These are phyloP conservation scores for Nicotiana attenuata DNA, from an alignment of 257 asterid genomes.

Conservation along the genomic window DNA sequence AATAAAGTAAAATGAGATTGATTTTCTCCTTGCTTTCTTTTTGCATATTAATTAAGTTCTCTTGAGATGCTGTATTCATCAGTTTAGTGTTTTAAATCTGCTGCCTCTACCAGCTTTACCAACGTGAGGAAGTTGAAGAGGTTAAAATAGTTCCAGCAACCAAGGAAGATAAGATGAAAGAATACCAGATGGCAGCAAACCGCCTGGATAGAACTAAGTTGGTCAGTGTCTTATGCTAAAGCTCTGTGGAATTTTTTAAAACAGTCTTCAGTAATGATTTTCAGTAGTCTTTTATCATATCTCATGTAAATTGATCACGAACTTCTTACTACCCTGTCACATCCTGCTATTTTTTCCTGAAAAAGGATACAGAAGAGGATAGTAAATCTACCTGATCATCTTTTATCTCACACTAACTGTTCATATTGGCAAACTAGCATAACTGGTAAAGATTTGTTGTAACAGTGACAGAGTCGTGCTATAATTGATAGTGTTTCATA, in stretches of 20 bases:
- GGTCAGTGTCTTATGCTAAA: constrained; percentile 44
- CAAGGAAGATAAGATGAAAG: constrained; percentile 59
- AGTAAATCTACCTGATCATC: neutral
- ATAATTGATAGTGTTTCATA: neutral
- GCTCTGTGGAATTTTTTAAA: constrained; percentile 5
- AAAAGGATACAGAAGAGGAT: neutral
- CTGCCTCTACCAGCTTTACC: constrained; percentile 56
- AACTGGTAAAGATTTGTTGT: neutral
- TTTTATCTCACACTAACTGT: neutral
- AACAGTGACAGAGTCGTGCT: neutral
- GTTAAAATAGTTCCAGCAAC: constrained; percentile 62
- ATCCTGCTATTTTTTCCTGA: neutral
- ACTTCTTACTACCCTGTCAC: neutral
- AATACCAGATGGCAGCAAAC: constrained; percentile 70
- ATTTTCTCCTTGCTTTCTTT: neutral
- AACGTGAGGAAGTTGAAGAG: constrained; percentile 77
- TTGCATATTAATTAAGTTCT: neutral
- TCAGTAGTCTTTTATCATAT: neutral
- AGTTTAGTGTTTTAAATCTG: neutral
- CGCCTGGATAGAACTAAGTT: constrained; percentile 64
- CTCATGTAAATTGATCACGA: neutral
- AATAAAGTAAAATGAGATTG: neutral
- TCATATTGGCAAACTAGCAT: neutral
- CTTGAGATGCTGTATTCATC: neutral
- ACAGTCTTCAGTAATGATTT: neutral